Percentiles rank a stretch among this genome's conserved stretches.
Conservation (phyloP, 495 filamentous ascomycete species). For the Bombardia bombarda region DNA sequence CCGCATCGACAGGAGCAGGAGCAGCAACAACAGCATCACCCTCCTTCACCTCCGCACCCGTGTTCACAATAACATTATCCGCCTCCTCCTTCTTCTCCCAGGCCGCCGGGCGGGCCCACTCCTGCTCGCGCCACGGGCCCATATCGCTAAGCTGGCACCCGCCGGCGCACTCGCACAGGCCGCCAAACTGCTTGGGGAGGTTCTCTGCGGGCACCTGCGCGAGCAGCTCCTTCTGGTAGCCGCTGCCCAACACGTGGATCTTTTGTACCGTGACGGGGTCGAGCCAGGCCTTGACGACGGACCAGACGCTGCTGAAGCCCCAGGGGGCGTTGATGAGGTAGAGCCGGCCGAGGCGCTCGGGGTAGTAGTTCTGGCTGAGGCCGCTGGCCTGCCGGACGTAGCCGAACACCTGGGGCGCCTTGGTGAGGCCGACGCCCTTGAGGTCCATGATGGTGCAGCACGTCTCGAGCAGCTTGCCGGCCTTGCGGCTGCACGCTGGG, state of each 20-base stretch:
- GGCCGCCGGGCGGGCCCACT: slow-evolving; percentile 63
- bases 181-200: slow-evolving; percentile 80
- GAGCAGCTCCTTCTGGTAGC: slow-evolving; percentile 77
- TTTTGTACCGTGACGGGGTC: slow-evolving; percentile 95
- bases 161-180: slow-evolving; percentile 70
- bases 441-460: slow-evolving; percentile 97
- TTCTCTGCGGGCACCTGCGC: slow-evolving; percentile 85
- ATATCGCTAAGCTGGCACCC: slow-evolving; percentile 83
- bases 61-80: slow-evolving; percentile 14
- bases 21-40: slow-evolving; percentile 10
- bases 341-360: slow-evolving; percentile 77
- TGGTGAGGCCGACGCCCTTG: slow-evolving; percentile 82
- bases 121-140: slow-evolving; percentile 82
- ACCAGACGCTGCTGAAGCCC: slow-evolving; percentile 81
- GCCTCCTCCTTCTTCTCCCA: slow-evolving; percentile 46
- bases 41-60: slow-evolving; percentile 16
- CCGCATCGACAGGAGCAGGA: slow-evolving; percentile 1
- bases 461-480: slow-evolving; percentile 83
- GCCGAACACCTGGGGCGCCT: slow-evolving; percentile 65
- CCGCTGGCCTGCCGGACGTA: slow-evolving; percentile 61
- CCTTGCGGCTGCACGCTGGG: slow-evolving; percentile 91
- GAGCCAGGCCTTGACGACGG: slow-evolving; percentile 79
- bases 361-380: slow-evolving; percentile 94
- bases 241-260: slow-evolving; percentile 80
- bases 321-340: slow-evolving; percentile 98